Conservation (phyloP, 257 asterid genomes). For the Solanum raphanifolium region DNA sequence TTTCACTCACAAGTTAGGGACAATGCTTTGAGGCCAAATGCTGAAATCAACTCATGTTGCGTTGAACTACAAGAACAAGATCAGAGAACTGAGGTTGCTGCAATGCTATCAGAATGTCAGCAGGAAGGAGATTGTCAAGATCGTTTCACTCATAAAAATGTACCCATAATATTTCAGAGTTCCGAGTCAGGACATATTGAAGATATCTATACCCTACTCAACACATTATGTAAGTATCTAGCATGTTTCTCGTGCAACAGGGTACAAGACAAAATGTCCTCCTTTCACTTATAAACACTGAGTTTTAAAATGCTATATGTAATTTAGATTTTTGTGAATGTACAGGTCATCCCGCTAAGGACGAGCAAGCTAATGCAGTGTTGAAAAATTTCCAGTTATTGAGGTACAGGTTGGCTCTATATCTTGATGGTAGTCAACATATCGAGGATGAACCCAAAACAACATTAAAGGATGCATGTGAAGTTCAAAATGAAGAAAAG, state of each 20-base stretch:
- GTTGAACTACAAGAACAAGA: not conserved
- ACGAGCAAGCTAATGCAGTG: not conserved
- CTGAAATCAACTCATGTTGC: not conserved
- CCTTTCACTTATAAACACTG: not conserved
- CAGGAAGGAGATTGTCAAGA: not conserved
- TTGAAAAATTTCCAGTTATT: not conserved
- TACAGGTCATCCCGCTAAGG: not conserved
- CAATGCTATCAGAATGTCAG: slow-evolving; percentile 2
- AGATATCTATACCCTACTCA: not conserved
- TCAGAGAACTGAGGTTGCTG: not conserved
- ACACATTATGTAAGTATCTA: slow-evolving; percentile 4
- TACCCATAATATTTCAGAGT: not conserved
- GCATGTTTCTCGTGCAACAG: not conserved
- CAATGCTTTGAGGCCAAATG: not conserved
- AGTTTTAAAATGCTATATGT: not conserved
- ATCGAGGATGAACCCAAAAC: not conserved
- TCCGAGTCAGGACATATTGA: not conserved
- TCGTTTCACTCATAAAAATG: not conserved
- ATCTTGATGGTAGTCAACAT: not conserved
- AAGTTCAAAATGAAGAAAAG: not conserved
- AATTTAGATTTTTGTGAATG: not conserved
- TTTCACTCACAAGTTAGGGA: not conserved
- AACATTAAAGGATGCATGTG: not conserved
- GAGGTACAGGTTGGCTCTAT: not conserved
- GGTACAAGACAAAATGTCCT: not conserved